Base-by-base conservation (phyloP, 192 early-diverging fungal species). In the Coemansia furcata region DNA sequence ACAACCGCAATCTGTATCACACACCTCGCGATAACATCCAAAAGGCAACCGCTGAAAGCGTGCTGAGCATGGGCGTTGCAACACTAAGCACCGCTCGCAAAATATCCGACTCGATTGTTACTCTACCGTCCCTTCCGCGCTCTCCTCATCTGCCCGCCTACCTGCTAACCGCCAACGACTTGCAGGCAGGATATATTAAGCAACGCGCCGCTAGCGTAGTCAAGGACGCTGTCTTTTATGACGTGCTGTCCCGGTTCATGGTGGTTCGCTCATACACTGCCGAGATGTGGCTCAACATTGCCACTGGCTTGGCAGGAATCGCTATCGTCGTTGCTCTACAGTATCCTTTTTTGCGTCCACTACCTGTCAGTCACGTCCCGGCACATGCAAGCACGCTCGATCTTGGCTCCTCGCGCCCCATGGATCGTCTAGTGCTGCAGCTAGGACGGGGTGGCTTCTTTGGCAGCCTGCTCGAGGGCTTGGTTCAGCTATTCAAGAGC, bases 41-140 rank as follows among this genome's bases (percentile, higher is more conserved):
- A 19, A 77, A 86, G 19, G 87, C 78, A 6, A 86, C 86, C 0
- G 62, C 76, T 0, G 77, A 66, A 4, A 85, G 87, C 19, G 68
- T 91, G 12, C 86, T 88, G 30, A 86, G 87, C 72, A 89, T 91
- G 90, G 90, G 90, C n/a, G 60, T 65, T 23, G 84, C 84, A 29
- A 78, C 83, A 5, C 69, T 91, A 17, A 47, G 64, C 15, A 70
- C 82, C 3, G 71, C 79, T 2, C 85, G 84, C 4, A 72, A 67
- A 37, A 85, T 89, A 62, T 86, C 88, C 12, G 66, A 84, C 23
- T 83, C 82, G 5, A 42, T 58, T 21, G 32, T 29, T 49, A 73
- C 65, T 32, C 65, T 81, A 4, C 54, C 52, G 1, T 59, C 30
- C 0, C 63, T 81, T 8, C 74, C 78, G 33, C 78, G 73, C 65